A percentile compares a stretch with the other conserved stretches of the same genome.
Conservation (phyloP, 192 early-diverging fungal genomes). For the Helicostylum pulchrum region DNA sequence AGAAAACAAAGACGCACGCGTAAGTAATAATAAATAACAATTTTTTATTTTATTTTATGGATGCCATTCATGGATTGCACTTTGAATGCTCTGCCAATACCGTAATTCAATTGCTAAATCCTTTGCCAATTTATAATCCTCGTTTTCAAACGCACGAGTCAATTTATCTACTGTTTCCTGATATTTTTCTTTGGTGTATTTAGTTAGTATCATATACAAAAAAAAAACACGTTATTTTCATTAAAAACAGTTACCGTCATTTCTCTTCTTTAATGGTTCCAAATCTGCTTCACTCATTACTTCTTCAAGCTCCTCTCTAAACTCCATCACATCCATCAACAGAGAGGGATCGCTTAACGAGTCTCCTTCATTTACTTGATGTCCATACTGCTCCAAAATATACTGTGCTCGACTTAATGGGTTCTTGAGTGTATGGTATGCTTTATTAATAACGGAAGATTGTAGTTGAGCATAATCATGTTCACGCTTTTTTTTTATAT, state of each 20-base stretch:
- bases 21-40: not conserved
- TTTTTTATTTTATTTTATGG: constrained; percentile 48
- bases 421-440: constrained; percentile 72
- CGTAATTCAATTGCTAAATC: constrained; percentile 68
- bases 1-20: constrained; percentile 1
- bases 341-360: constrained; percentile 62
- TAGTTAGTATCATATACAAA: not conserved
- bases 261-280: constrained; percentile 53
- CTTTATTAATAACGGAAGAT: constrained; percentile 85
- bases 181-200: constrained; percentile 18
- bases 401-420: constrained; percentile 82
- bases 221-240: not conserved
- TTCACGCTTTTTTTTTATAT: constrained; percentile 46
- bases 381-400: constrained; percentile 59
- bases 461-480: constrained; percentile 62
- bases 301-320: constrained; percentile 72
- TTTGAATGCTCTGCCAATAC: constrained; percentile 68
- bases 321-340: constrained; percentile 83
- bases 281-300: constrained; percentile 61
- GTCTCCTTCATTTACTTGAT: constrained; percentile 60
- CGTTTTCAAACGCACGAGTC: constrained; percentile 50
- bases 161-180: constrained; percentile 34
- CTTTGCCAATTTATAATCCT: constrained; percentile 57
- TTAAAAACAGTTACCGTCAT: constrained; percentile 49
- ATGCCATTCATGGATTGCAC: constrained; percentile 56